phyloP scores from a whole-genome alignment of 2,329 filamentous ascomycete species.

The Cladosporium phlei region DNA sequence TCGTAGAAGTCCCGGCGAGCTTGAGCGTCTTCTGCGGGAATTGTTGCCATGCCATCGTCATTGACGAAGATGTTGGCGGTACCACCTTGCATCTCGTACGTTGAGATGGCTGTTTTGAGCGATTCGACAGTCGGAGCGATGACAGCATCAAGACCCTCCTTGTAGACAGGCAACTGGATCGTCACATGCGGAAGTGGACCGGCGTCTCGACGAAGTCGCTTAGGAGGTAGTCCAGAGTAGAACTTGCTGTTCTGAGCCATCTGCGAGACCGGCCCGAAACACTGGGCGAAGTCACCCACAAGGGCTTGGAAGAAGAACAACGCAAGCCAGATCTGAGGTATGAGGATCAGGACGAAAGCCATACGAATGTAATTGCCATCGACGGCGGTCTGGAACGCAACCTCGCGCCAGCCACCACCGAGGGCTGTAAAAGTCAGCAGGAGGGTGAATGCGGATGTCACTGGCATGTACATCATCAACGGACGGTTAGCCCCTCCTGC shows the following conservation, averaged over 20 bases:
- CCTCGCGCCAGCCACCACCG: conserved; percentile 51
- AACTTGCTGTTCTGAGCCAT: conserved; percentile 43
- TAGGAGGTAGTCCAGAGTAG: conserved; percentile 41
- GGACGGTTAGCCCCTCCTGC: conserved; percentile 33
- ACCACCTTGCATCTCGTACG: conserved; percentile 54
- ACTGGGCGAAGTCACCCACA: conserved; percentile 37
- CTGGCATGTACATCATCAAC: conserved; percentile 48
- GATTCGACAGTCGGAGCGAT: conserved; percentile 37
- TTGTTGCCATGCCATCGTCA: conserved; percentile 63
- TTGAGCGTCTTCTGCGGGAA: conserved; percentile 44
- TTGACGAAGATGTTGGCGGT: conserved; percentile 65
- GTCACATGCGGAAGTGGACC: conserved; percentile 51
- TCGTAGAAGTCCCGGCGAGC: conserved; percentile 46
- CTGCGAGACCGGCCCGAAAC: conserved; percentile 42
- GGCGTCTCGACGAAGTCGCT: conserved; percentile 34
- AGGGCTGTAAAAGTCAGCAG: conserved; percentile 50
- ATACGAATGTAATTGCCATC: conserved; percentile 53
- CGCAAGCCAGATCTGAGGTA: conserved; percentile 56
- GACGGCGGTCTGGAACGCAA: conserved; percentile 52
- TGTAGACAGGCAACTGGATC: conserved; percentile 41
- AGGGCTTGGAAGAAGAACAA: conserved; percentile 49
- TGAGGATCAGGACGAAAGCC: conserved; percentile 48
- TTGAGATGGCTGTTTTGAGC: conserved; percentile 43
- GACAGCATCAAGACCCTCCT: conserved; percentile 37
- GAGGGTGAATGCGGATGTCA: conserved; percentile 51